These are phyloP conservation scores for Saksenaea oblongispora DNA, from an alignment of 371 early-diverging fungal species.

Conservation along the genomic window DNA sequence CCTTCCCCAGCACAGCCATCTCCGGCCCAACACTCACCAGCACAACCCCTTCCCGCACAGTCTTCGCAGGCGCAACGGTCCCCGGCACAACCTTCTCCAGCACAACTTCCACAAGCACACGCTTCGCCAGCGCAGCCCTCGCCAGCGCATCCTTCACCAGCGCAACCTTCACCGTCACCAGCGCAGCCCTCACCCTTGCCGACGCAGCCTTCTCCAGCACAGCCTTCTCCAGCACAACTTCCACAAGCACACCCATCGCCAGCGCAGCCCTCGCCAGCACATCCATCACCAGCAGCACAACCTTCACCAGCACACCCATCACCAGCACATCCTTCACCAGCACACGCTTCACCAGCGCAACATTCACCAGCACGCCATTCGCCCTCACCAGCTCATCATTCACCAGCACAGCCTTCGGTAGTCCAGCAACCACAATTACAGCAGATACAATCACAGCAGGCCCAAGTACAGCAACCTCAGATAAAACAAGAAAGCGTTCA, in stretches of 20 bases:
- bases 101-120: slow-evolving; percentile 7
- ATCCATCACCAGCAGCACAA: slow-evolving; percentile 15
- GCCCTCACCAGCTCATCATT: slow-evolving; percentile 8
- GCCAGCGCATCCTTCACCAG: background rate
- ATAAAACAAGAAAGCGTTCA: background rate
- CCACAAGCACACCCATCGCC: slow-evolving; percentile 15
- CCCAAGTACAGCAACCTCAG: background rate
- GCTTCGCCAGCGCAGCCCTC: slow-evolving; percentile 1
- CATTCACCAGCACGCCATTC: slow-evolving; percentile 5
- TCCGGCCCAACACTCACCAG: slow-evolving; percentile 3
- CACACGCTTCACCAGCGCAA: slow-evolving; percentile 8
- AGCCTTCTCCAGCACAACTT: slow-evolving; percentile 10
- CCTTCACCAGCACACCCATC: slow-evolving; percentile 30
- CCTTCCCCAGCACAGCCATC: slow-evolving; percentile 5
- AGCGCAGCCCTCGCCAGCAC: slow-evolving; percentile 18
- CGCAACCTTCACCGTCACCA: slow-evolving; percentile 1
- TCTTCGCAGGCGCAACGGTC: slow-evolving; percentile 13
- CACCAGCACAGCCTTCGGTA: background rate
- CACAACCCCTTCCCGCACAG: slow-evolving; percentile 9
- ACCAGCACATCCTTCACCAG: slow-evolving; percentile 13
- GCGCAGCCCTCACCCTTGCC: slow-evolving; percentile 11
- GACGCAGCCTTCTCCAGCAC: background rate
- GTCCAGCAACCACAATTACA: slow-evolving; percentile 10
- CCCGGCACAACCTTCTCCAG: slow-evolving; percentile 22
- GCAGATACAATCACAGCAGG: background rate